Base-by-base conservation (phyloP, 2,329 filamentous ascomycete genomes). In the Aspergillus ibericus region DNA sequence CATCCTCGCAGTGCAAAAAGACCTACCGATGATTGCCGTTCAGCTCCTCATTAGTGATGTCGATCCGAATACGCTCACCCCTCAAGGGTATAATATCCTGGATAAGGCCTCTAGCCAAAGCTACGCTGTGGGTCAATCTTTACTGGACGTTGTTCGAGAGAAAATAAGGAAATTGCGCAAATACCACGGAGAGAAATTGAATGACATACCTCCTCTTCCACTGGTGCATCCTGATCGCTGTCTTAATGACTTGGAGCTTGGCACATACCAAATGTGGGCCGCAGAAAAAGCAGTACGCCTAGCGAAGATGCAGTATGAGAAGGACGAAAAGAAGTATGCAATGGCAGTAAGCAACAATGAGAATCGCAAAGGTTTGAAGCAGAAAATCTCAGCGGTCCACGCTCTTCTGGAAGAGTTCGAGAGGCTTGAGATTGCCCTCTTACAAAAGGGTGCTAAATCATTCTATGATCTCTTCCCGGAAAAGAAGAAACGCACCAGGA, bases 381-480 rank as follows among this genome's bases (percentile, higher is more conserved):
- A 85, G 70, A 91, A 90, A 71, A 76, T 78, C 51, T 75, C 77
- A 5, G 84, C 83, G 0, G 80, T 91, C 16, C 62, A 79, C 9
- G 73, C 80, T 7, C 68, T 84, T 13, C 75, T 88, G 13, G 62
- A 69, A 0, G 79, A 83, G 1, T 82, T 88, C 36, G 77, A 86
- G 63, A 68, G 76, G 18, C 73, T 91, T 1, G 84, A 89, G 66
- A 67, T 76, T 2, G 66, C 72, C 1, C 74, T 93, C 18, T 42
- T 88, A 1, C 72, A 75, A 4, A 84, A 81, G 58, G 86, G 83
- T 0, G 90, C 83, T 2, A 92, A 91, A 72, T 82, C 83, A 0
- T 92, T 90, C 68, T 68, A 73, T 12, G 83, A 92, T 48, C 74
- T 91, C 6, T 74, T 89, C 70, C 88, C 88, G 0, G 76, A 85